These are phyloP conservation scores for Massariosphaeria phaeospora DNA, from an alignment of 495 filamentous ascomycete species.

Conservation along the genomic window DNA sequence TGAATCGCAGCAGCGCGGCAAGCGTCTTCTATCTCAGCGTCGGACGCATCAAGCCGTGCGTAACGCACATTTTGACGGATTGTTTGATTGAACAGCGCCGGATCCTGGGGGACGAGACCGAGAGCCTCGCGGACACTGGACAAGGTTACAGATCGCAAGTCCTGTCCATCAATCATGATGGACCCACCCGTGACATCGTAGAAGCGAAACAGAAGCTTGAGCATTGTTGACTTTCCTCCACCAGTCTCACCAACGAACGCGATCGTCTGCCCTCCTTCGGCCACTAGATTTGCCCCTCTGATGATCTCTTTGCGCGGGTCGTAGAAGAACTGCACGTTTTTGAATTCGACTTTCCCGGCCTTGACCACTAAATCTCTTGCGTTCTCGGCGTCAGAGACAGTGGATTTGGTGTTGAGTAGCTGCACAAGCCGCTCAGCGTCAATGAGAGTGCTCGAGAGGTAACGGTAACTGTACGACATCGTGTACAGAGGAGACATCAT, in stretches of 20 bases:
- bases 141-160: conserved; percentile 17
- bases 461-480: conserved; percentile 55
- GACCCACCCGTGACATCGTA: conserved; percentile 31
- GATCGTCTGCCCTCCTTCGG: conserved; percentile 15
- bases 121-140: conserved; percentile 15
- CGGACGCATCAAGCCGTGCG: conserved; percentile 45
- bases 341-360: conserved; percentile 22
- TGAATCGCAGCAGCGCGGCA: conserved; percentile 56
- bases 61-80: conserved; percentile 58
- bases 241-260: conserved; percentile 34
- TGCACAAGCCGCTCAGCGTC: conserved; percentile 70
- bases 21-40: conserved; percentile 43
- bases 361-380: conserved; percentile 5
- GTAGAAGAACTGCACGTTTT: conserved; percentile 30
- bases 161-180: conserved; percentile 25
- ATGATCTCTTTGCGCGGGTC: conserved; percentile 21
- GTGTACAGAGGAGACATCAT: conserved; percentile 55
- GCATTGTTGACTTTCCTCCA: conserved; percentile 35
- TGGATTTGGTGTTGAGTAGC: conserved; percentile 59
- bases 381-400: conserved; percentile 13
- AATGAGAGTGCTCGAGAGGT: conserved; percentile 59
- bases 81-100: conserved; percentile 36
- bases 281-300: conserved; percentile 13
- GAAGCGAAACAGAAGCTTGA: conserved; percentile 33
- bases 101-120: conserved; percentile 32